These are phyloP conservation scores for Rhodotorula taiwanensis DNA, from an alignment of 768 basidiomycete genomes.

Conservation along the genomic window DNA sequence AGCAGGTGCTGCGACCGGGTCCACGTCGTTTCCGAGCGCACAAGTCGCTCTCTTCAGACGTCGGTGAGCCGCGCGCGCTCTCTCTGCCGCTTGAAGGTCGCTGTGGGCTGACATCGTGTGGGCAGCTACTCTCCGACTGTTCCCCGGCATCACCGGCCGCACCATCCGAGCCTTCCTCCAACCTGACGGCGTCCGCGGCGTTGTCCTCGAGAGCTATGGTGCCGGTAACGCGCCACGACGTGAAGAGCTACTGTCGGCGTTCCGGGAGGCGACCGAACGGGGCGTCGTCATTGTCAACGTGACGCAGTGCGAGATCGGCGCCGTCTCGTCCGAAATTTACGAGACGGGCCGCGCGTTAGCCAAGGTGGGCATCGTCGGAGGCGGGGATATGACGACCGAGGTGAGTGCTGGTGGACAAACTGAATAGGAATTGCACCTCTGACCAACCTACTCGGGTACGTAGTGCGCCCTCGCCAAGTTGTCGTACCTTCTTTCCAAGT, in stretches of 20 bases:
- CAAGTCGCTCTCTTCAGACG: conserved; percentile 77
- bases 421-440: too few species aligned
- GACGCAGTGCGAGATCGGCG: conserved; percentile 79
- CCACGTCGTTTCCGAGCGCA: conserved; percentile 72
- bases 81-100: neutral
- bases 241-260: conserved; percentile 62
- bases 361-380: conserved; percentile 66
- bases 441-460: too few species aligned
- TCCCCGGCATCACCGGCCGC: conserved; percentile 37
- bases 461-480: conserved; percentile 87
- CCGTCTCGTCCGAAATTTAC: conserved; percentile 69
- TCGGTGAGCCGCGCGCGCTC: conserved; percentile 53
- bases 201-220: conserved; percentile 85
- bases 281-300: conserved; percentile 86
- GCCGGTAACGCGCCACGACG: conserved; percentile 87
- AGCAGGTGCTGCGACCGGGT: conserved; percentile 71
- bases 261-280: conserved; percentile 72
- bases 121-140: conserved; percentile 33
- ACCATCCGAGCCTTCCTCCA: conserved; percentile 67
- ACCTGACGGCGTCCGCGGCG: conserved; percentile 54
- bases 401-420: conserved; percentile 47
- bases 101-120: too few species aligned
- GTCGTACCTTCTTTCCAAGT: conserved; percentile 79
- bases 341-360: conserved; percentile 64
- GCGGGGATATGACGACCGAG: conserved; percentile 94